A percentile compares a stretch with the other conserved stretches of the same genome.
These are phyloP conservation scores for Spathaspora arborariae DNA, from an alignment of 805 yeast species.

Conservation along the genomic window DNA sequence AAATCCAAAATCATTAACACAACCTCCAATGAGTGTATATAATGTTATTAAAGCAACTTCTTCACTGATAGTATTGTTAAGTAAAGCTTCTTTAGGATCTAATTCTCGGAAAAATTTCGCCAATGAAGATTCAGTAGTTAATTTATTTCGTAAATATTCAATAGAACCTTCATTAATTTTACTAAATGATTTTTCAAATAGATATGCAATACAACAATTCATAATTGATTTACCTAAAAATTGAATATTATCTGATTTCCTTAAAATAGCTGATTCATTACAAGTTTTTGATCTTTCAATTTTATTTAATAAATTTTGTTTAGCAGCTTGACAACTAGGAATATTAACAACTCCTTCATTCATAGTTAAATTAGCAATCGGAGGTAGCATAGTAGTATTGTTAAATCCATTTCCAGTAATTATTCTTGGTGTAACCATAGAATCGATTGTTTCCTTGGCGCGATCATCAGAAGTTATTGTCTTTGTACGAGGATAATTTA, in stretches of 20 bases:
- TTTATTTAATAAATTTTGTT: slow-evolving; percentile 19
- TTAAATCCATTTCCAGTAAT: neutral
- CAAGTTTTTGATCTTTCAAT: slow-evolving; percentile 66
- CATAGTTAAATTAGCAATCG: slow-evolving; percentile 5
- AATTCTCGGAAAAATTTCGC: slow-evolving; percentile 45
- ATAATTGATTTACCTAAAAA: slow-evolving; percentile 57
- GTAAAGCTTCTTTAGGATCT: slow-evolving; percentile 28
- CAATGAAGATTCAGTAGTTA: slow-evolving; percentile 39
- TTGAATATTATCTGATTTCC: slow-evolving; percentile 44
- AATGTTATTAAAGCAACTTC: slow-evolving; percentile 53
- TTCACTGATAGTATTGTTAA: slow-evolving; percentile 32
- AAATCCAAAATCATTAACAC: slow-evolving; percentile 78
- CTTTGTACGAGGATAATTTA: slow-evolving; percentile 29
- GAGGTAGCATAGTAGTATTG: slow-evolving; percentile 4
- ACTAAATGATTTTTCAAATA: slow-evolving; percentile 60
- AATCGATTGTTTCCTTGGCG: slow-evolving; percentile 46
- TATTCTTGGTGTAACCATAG: slow-evolving; percentile 41
- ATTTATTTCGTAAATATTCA: slow-evolving; percentile 44
- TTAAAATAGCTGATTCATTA: slow-evolving; percentile 36
- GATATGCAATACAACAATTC: slow-evolving; percentile 52
- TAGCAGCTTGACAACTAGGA: slow-evolving; percentile 8
- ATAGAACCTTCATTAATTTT: slow-evolving; percentile 52
- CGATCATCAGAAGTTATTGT: slow-evolving; percentile 29
- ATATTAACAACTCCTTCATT: slow-evolving; percentile 3
- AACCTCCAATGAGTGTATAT: slow-evolving; percentile 60